Conservation (phyloP, 257 asterid species). For the Avicennia marina region DNA sequence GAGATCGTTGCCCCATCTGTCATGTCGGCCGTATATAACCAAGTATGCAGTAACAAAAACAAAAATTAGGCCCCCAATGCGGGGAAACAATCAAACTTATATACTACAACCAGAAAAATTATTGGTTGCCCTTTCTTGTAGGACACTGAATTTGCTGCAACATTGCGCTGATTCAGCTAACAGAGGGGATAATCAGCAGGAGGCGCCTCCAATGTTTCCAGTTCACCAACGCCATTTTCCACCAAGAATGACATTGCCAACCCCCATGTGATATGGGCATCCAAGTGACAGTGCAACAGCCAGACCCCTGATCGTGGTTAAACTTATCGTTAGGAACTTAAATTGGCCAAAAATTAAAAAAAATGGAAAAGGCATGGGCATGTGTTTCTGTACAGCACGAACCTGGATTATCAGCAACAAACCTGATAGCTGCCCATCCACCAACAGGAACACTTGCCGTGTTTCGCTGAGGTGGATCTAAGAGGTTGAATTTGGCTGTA, state of each 20-base stretch:
- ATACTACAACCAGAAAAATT: no score
- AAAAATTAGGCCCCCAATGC: no score
- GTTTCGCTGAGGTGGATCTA: slow-evolving; percentile 83
- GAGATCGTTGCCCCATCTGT: no score
- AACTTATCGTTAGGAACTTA: no score
- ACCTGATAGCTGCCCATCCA: slow-evolving; percentile 90
- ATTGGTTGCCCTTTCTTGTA: no score
- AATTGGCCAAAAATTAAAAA: no score
- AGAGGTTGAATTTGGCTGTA: slow-evolving; percentile 60
- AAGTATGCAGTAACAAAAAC: no score
- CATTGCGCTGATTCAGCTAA: no score
- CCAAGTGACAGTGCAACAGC: slow-evolving; percentile 93
- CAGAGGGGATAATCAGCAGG: slow-evolving; percentile 73
- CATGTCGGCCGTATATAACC: no score
- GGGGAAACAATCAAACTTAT: no score
- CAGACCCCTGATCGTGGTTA: slow-evolving; percentile 52
- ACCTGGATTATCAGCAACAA: slow-evolving; percentile 96
- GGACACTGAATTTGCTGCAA: no score
- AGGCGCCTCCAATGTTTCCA: slow-evolving; percentile 53
- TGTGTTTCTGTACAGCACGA: neutral
- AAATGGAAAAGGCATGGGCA: neutral
- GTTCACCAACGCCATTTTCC: slow-evolving; percentile 58
- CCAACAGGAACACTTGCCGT: slow-evolving; percentile 81
- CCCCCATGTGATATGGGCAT: slow-evolving; percentile 80
- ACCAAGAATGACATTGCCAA: slow-evolving; percentile 78